Base-by-base conservation (phyloP, 1,139 yeast species). In the Lodderomyces jiufengensis region DNA sequence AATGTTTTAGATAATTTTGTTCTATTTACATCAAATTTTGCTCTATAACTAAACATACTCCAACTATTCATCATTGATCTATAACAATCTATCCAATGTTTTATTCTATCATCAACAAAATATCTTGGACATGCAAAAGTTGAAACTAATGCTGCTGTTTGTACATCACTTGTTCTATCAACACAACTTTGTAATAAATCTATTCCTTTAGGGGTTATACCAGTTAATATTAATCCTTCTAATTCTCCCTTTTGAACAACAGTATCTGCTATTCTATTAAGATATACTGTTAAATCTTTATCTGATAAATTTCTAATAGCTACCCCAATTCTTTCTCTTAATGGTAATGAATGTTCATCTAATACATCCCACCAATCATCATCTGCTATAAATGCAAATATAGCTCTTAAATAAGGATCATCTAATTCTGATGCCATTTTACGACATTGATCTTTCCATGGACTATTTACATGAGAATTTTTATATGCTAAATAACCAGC, bases 341-440 rank as follows among this genome's bases (percentile, higher is more conserved):
- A 64, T 0, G 98, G 96, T 32, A 92, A 68, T 2, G 95, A 83
- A 25, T 83, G 80, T 50, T 92, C 97, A 53, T 88, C 95, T 39
- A 92, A 67, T 3, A 92, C 95, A 54, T 87, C 97, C 80, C 92
- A 81, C 97, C 97, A 92, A 45, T 90, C 95, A 36, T 87, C 85
- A 52, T 92, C 97, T 0, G 97, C 88, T 38, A 92, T 83, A 49
- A 81, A 92, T 0, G 97, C 96, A 67, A 92, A 92, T 2, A 90
- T 85, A 0, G 95, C 96, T 28, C 97, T 63, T 42, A 92, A 63
- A 54, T 92, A 92, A 0, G 97, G 97, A 51, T 86, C 84, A 12
- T 84, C 95, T 37, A 92, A 65, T 47, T 87, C 97, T 16, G 86
- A 75, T 0, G 97, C 87, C 73, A 92, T 76, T 43, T 74, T 75